Percentiles rank a stretch among this genome's conserved stretches.
Conservation (phyloP, 2,329 filamentous ascomycete genomes). For the Hypoxylon sp. region DNA sequence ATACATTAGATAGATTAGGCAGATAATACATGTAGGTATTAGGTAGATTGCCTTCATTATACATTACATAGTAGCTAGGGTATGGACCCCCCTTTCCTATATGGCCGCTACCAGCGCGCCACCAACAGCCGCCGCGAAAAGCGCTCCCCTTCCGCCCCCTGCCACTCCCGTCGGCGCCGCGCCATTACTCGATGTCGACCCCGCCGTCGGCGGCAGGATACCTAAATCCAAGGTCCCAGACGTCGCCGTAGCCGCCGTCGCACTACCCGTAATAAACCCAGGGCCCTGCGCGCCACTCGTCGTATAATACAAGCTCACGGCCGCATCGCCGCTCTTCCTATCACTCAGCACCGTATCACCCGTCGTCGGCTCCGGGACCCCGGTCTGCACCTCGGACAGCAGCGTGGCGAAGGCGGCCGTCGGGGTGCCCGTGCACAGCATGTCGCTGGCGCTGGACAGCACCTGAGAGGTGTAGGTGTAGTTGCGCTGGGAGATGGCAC, state of each 20-base stretch:
- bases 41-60: slow-evolving; percentile 9
- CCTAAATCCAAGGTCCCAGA: not conserved
- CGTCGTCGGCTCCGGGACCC: slow-evolving; percentile 52
- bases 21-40: slow-evolving; percentile 2
- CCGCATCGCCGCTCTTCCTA: slow-evolving; percentile 56
- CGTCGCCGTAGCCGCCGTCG: slow-evolving; percentile 54
- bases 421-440: slow-evolving; percentile 58
- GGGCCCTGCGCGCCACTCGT: slow-evolving; percentile 57
- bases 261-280: slow-evolving; percentile 61
- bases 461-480: slow-evolving; percentile 56
- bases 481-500: slow-evolving; percentile 57
- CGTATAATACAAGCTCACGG: slow-evolving; percentile 62
- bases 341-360: slow-evolving; percentile 55
- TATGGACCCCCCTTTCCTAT: slow-evolving; percentile 7
- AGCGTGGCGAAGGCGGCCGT: slow-evolving; percentile 56
- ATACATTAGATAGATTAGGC: slow-evolving; percentile 12
- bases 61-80: slow-evolving; percentile 13
- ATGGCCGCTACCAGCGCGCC: slow-evolving; percentile 22
- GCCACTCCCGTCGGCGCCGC: slow-evolving; percentile 15
- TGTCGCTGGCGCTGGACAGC: slow-evolving; percentile 55
- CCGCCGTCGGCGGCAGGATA: not conserved
- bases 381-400: slow-evolving; percentile 53
- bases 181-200: slow-evolving; percentile 24
- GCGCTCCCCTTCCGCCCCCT: slow-evolving; percentile 15
- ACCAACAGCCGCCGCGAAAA: slow-evolving; percentile 26